A percentile compares a stretch with the other conserved stretches of the same genome.
These are phyloP conservation scores for Neurospora sp. DNA, from an alignment of 495 filamentous ascomycete genomes.

Conservation along the genomic window DNA sequence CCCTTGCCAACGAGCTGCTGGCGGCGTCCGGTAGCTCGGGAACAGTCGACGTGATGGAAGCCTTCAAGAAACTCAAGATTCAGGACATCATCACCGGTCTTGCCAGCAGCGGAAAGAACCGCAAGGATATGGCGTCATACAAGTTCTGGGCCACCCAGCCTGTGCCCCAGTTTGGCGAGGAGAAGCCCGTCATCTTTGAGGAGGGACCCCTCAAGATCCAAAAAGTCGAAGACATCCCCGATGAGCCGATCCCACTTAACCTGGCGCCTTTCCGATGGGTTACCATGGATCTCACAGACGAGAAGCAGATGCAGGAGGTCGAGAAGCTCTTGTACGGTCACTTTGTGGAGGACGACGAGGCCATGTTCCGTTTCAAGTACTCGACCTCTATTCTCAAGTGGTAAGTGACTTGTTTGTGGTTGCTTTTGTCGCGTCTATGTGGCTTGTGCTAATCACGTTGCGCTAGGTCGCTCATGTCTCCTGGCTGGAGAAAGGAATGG, in stretches of 20 bases:
- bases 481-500: conserved; percentile 94
- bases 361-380: conserved; percentile 96
- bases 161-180: conserved; percentile 69
- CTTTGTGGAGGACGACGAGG: conserved; percentile 93
- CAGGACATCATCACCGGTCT: conserved; percentile 77
- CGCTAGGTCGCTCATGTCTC: conserved; percentile 76
- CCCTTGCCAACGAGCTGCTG: conserved; percentile 45
- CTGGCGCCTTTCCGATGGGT: conserved; percentile 86
- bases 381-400: conserved; percentile 80
- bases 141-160: conserved; percentile 99
- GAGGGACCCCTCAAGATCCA: conserved; percentile 52
- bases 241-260: conserved; percentile 50
- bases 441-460: conserved; percentile 12
- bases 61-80: conserved; percentile 62
- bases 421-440: background rate
- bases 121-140: conserved; percentile 91
- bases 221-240: conserved; percentile 63
- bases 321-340: conserved; percentile 83
- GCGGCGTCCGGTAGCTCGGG: conserved; percentile 14
- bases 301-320: conserved; percentile 59
- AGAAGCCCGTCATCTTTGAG: conserved; percentile 26
- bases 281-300: conserved; percentile 67
- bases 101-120: conserved; percentile 65
- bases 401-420: conserved; percentile 32
- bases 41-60: conserved; percentile 37